Conservation (phyloP, 1,139 yeast genomes). For the Yamadazyma oceani region DNA sequence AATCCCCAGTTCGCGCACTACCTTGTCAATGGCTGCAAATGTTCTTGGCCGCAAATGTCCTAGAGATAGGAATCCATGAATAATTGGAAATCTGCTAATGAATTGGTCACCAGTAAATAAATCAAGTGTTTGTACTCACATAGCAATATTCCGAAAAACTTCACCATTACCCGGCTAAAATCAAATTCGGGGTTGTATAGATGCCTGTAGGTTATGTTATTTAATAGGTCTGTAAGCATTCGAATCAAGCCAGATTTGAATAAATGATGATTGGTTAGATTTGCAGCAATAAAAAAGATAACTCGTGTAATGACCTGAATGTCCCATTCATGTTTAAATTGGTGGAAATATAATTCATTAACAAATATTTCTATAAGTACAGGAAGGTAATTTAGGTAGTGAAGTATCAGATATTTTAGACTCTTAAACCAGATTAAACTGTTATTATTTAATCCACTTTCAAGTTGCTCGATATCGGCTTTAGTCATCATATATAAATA, state of each 20-base stretch:
- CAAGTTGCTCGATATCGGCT: neutral
- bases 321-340: neutral
- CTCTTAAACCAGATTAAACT: neutral
- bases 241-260: neutral
- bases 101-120: no score
- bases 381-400: neutral
- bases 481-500: neutral
- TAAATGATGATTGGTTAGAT: neutral
- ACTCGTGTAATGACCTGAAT: neutral
- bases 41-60: neutral
- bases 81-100: no score
- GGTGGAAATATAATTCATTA: neutral
- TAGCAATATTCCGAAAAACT: no score
- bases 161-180: no score
- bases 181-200: no score
- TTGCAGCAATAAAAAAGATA: neutral
- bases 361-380: neutral
- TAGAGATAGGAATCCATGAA: no score
- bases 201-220: neutral
- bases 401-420: neutral
- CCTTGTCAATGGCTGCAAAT: neutral
- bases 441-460: neutral
- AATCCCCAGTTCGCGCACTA: no score
- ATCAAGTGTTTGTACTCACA: no score
- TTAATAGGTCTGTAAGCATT: neutral